Evolutionary conservation across 441 rosid species (phyloP).

Genomic region (Eutrema salsugineum): DNA sequence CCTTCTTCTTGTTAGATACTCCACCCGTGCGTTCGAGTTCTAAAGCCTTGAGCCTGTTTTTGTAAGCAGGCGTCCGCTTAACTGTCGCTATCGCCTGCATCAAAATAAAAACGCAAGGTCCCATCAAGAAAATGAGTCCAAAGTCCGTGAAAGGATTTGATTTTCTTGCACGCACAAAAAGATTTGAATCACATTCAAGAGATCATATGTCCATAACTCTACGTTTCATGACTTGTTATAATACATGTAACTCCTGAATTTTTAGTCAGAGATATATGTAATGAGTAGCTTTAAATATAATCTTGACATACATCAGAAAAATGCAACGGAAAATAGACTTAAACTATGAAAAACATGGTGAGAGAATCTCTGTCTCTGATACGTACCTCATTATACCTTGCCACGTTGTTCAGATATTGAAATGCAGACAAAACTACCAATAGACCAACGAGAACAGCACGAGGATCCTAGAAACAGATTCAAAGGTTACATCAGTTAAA

Average conservation of each 20-base stretch:
- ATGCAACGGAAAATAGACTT: not conserved
- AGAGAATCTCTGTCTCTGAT: not conserved
- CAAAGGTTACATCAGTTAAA: not conserved
- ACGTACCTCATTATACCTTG: slow-evolving; percentile 86
- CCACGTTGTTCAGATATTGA: slow-evolving; percentile 77
- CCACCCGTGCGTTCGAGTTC: slow-evolving; percentile 88
- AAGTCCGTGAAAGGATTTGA: not conserved
- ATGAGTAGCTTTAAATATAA: slow-evolving; percentile 7
- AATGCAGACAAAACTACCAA: slow-evolving; percentile 77
- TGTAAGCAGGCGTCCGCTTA: slow-evolving; percentile 92
- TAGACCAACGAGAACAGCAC: slow-evolving; percentile 83
- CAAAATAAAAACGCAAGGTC: not conserved
- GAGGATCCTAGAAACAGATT: slow-evolving; percentile 65
- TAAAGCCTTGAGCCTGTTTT: slow-evolving; percentile 80
- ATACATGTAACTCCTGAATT: not conserved
- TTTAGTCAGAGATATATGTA: not conserved
- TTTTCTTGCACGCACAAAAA: not conserved
- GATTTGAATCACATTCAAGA: not conserved
- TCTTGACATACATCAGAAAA: not conserved
- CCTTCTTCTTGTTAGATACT: slow-evolving; percentile 70
- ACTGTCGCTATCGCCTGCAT: slow-evolving; percentile 83
- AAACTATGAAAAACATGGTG: not conserved
- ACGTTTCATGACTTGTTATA: not conserved
- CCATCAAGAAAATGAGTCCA: not conserved
- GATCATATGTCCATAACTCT: not conserved